These are phyloP conservation scores for Candida sakaeoensis DNA, from an alignment of 805 yeast genomes.

Conservation along the genomic window DNA sequence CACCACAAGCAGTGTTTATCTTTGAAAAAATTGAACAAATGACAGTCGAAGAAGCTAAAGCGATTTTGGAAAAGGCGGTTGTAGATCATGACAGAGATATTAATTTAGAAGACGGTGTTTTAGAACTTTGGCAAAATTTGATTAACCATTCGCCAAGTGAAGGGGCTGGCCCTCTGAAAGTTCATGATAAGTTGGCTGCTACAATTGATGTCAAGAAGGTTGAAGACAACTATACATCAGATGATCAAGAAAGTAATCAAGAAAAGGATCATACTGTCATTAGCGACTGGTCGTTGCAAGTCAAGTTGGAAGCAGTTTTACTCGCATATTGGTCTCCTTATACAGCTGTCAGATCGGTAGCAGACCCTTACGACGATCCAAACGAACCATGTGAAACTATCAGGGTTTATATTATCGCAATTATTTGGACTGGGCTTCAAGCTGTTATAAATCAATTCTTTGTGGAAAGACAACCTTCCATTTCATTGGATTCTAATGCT, in stretches of 20 bases:
- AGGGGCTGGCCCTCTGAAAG: not conserved
- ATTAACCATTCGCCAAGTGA: slow-evolving; percentile 6
- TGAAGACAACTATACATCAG: not conserved
- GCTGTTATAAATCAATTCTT: slow-evolving; percentile 55
- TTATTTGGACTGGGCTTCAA: slow-evolving; percentile 50
- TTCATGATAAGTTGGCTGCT: not conserved
- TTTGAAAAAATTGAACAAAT: slow-evolving; percentile 26
- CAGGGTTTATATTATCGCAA: slow-evolving; percentile 49
- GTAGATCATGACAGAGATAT: slow-evolving; percentile 29
- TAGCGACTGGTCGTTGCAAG: slow-evolving; percentile 19
- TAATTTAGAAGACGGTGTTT: slow-evolving; percentile 29
- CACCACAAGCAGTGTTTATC: slow-evolving; percentile 26
- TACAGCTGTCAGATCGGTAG: slow-evolving; percentile 28
- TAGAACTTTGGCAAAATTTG: slow-evolving; percentile 20
- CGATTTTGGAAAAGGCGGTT: slow-evolving; percentile 24
- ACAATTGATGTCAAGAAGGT: slow-evolving; percentile 1
- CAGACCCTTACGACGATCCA: slow-evolving; percentile 36
- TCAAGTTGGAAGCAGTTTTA: slow-evolving; percentile 40
- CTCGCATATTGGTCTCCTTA: slow-evolving; percentile 30
- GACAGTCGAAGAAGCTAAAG: slow-evolving; percentile 19
- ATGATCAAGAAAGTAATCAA: not conserved
- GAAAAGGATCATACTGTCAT: slow-evolving; percentile 4
- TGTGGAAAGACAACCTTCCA: slow-evolving; percentile 49
- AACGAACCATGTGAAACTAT: slow-evolving; percentile 32
- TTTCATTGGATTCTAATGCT: slow-evolving; percentile 37